phyloP scores from a whole-genome alignment of 2,329 filamentous ascomycete species.

The Fusarium paranaense region DNA sequence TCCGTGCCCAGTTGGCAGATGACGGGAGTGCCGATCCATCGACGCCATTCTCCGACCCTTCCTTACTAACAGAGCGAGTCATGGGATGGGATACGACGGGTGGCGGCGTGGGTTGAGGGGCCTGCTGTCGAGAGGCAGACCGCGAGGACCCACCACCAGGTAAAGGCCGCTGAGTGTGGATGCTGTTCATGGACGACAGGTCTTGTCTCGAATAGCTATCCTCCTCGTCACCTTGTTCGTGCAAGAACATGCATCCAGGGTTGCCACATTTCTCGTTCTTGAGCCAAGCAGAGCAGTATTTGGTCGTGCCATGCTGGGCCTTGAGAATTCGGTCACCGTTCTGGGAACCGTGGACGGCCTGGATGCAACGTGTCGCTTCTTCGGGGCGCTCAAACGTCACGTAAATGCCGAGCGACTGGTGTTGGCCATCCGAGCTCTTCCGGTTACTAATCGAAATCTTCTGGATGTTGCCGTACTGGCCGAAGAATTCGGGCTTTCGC shows the following conservation, averaged over 20 bases:
- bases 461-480: slow-evolving; percentile 97
- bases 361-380: slow-evolving; percentile 90
- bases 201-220: slow-evolving; percentile 97
- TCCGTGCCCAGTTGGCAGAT: slow-evolving; percentile 91
- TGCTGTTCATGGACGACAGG: slow-evolving; percentile 92
- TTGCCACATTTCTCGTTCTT: slow-evolving; percentile 96
- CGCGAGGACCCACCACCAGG: slow-evolving; percentile 65
- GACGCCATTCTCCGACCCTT: slow-evolving; percentile 75
- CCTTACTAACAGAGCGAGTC: slow-evolving; percentile 81
- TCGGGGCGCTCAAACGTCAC: slow-evolving; percentile 96
- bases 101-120: slow-evolving; percentile 52
- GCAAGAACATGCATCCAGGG: slow-evolving; percentile 96
- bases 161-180: slow-evolving; percentile 80
- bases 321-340: slow-evolving; percentile 90
- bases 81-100: slow-evolving; percentile 69
- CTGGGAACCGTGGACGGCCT: slow-evolving; percentile 89
- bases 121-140: slow-evolving; percentile 65
- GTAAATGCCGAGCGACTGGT: slow-evolving; percentile 94
- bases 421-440: slow-evolving; percentile 79
- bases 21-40: slow-evolving; percentile 93
- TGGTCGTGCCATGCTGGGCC: slow-evolving; percentile 88
- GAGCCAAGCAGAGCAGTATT: slow-evolving; percentile 97
- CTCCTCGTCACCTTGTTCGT: slow-evolving; percentile 97
- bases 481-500: slow-evolving; percentile 92
- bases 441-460: slow-evolving; percentile 99